Percentiles rank a stretch among this genome's conserved stretches.
These are phyloP conservation scores for Panaeolus papilionaceus DNA, from an alignment of 768 basidiomycete genomes.

Conservation along the genomic window DNA sequence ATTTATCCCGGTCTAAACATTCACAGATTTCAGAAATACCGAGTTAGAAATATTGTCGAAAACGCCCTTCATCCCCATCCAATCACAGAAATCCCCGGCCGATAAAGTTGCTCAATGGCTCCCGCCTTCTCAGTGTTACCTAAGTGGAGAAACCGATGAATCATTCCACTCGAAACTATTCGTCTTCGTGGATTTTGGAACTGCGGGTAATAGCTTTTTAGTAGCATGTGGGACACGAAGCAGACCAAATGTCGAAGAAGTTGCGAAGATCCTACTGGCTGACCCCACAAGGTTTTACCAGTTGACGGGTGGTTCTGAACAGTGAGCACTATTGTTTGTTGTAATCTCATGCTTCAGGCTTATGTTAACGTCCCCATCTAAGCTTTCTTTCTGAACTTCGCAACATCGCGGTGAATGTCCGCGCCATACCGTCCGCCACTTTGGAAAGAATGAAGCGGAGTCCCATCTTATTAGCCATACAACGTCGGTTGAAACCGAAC, in stretches of 20 bases:
- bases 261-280: slow-evolving; percentile 70
- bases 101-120: slow-evolving; percentile 49
- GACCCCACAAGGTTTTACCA: slow-evolving; percentile 77
- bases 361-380: slow-evolving; percentile 1
- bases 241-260: slow-evolving; percentile 87
- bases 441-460: slow-evolving; percentile 69
- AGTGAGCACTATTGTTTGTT: slow-evolving; percentile 48
- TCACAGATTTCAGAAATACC: slow-evolving; percentile 59
- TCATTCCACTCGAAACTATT: slow-evolving; percentile 84
- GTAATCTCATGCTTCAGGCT: background rate
- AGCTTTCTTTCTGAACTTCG: slow-evolving; percentile 87
- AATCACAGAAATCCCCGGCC: slow-evolving; percentile 34
- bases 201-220: slow-evolving; percentile 82
- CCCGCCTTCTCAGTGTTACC: slow-evolving; percentile 72
- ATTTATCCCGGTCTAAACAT: slow-evolving; percentile 4
- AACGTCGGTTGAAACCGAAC: slow-evolving; percentile 46
- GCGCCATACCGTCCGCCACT: slow-evolving; percentile 58
- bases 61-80: slow-evolving; percentile 71
- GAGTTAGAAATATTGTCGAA: slow-evolving; percentile 65
- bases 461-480: slow-evolving; percentile 77
- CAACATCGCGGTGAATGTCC: slow-evolving; percentile 81
- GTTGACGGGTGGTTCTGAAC: slow-evolving; percentile 69
- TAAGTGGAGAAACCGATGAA: slow-evolving; percentile 56
- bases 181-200: slow-evolving; percentile 88
- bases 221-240: slow-evolving; percentile 86